A percentile compares a stretch with the other conserved stretches of the same genome.
Conservation (phyloP, 169 alveolate species). For the Plasmodium gonderi region DNA sequence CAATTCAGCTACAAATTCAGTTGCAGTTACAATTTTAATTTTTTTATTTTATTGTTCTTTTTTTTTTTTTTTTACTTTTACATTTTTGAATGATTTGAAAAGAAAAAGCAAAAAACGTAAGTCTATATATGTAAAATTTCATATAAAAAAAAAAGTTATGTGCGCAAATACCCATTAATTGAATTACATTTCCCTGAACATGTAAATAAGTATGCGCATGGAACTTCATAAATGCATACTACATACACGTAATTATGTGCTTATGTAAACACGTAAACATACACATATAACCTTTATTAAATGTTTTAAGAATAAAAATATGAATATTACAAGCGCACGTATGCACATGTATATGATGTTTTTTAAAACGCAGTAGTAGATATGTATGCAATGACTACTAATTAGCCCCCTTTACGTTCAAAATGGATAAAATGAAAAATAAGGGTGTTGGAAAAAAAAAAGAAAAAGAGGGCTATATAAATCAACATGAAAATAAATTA, state of each 20-base stretch:
- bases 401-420: not conserved
- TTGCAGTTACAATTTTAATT: not conserved
- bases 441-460: constrained; percentile 27
- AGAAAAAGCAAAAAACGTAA: constrained; percentile 4
- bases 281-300: not conserved
- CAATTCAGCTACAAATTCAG: no score
- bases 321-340: not conserved
- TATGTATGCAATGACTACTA: not conserved
- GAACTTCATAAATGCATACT: not conserved
- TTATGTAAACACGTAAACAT: not conserved
- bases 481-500: not conserved
- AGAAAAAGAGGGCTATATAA: not conserved
- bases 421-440: constrained; percentile 10
- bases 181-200: not conserved
- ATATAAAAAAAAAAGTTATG: not conserved
- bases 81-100: not conserved
- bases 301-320: no score
- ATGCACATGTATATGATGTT: not conserved
- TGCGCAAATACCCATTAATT: constrained; percentile 1
- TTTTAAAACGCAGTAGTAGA: no score
- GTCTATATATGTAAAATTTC: constrained; percentile 10
- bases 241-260: not conserved
- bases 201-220: constrained; percentile 1
- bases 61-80: not conserved
- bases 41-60: not conserved